Conservation (phyloP, 805 yeast genomes). For the Metschnikowia corniflorae region DNA sequence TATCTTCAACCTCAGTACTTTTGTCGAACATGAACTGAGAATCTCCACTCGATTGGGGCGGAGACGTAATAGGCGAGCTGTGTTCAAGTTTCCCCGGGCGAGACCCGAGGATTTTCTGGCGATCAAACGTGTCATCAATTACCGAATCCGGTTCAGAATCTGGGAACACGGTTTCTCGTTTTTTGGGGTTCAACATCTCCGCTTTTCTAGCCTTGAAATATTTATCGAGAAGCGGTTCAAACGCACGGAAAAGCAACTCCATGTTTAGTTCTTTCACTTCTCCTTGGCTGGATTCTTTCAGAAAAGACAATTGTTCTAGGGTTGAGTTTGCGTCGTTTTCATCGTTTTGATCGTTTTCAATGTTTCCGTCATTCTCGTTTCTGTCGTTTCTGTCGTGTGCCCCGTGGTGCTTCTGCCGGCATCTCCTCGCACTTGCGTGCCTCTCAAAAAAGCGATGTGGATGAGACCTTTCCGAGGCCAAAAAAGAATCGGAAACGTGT, state of each 20-base stretch:
- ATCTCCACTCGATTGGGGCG: slow-evolving; percentile 27
- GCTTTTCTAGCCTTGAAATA: slow-evolving; percentile 2
- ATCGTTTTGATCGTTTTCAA: not conserved
- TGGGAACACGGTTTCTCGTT: not conserved
- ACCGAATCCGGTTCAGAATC: slow-evolving; percentile 15
- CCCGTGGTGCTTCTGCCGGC: not conserved
- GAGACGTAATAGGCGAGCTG: slow-evolving; percentile 31
- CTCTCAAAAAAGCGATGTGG: not conserved
- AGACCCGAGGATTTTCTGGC: slow-evolving; percentile 1
- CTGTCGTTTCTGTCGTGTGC: not conserved
- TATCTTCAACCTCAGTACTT: slow-evolving; percentile 6
- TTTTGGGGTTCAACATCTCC: too few relatives aligned
- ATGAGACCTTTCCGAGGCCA: not conserved
- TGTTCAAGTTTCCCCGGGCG: slow-evolving; percentile 2
- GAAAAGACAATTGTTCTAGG: too few relatives aligned
- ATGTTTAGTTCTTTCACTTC: slow-evolving; percentile 1
- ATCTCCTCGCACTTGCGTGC: not conserved
- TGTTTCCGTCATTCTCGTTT: not conserved
- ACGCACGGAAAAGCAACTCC: slow-evolving; percentile 10
- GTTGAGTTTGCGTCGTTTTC: not conserved
- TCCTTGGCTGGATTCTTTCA: too few relatives aligned
- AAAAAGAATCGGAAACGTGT: not conserved
- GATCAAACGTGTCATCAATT: slow-evolving; percentile 15
- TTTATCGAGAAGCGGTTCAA: slow-evolving; percentile 12
- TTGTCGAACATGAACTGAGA: slow-evolving; percentile 7